A percentile compares a stretch with the other conserved stretches of the same genome.
Conservation (phyloP, 2,329 filamentous ascomycete genomes). For the Rhinocladiella mackenziei region DNA sequence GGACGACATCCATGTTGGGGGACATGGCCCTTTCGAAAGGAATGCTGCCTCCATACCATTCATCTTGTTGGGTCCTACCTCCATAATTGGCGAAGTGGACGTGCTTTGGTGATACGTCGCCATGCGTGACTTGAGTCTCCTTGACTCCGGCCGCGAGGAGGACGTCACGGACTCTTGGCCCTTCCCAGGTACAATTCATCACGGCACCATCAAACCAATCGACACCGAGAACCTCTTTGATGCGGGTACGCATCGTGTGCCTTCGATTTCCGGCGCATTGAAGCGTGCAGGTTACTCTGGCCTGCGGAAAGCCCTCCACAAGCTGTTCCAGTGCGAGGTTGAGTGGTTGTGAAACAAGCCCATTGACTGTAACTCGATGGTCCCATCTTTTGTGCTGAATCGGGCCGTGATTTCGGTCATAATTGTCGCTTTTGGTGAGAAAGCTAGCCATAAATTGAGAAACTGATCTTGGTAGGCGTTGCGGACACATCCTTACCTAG, state of each 20-base stretch:
- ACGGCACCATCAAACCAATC: conserved; percentile 59
- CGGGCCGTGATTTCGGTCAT: conserved; percentile 57
- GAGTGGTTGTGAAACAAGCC: conserved; percentile 45
- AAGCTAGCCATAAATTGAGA: conserved; percentile 40
- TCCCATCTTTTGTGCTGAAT: conserved; percentile 43
- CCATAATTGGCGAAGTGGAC: conserved; percentile 56
- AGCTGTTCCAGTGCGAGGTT: conserved; percentile 48
- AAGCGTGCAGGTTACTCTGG: conserved; percentile 54
- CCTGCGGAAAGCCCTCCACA: conserved; percentile 47
- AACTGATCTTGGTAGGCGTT: not conserved
- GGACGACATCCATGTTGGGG: conserved; percentile 44
- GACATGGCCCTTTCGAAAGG: conserved; percentile 46
- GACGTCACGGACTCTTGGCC: conserved; percentile 52
- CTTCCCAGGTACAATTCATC: conserved; percentile 58
- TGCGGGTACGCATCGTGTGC: conserved; percentile 57
- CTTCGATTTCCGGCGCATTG: conserved; percentile 60
- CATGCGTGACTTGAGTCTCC: conserved; percentile 28
- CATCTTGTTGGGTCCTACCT: conserved; percentile 52
- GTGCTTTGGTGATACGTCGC: conserved; percentile 38
- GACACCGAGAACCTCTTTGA: conserved; percentile 57
- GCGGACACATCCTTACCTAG: conserved; percentile 27
- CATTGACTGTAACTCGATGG: conserved; percentile 48
- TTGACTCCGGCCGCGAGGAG: conserved; percentile 45
- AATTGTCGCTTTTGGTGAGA: conserved; percentile 48
- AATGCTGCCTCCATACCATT: conserved; percentile 57